Evolutionary conservation across 2,329 filamentous ascomycete species (phyloP), one percentile per base, ranked within the genome.

Genomic region (Orbilia javanica): DNA sequence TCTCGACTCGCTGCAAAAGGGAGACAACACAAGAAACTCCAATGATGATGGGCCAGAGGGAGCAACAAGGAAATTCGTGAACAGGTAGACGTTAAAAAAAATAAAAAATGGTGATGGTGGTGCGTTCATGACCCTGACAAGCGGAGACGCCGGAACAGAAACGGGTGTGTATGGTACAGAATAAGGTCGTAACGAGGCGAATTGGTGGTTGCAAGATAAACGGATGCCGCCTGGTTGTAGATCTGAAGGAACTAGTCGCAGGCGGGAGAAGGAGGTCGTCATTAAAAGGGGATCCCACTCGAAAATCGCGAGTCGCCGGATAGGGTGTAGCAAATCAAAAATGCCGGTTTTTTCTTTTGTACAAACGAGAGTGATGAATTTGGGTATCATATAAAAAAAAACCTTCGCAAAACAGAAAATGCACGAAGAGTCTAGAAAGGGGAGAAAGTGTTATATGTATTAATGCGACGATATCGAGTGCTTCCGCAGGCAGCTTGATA

Each of bases 321-420:
- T 78, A 20, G 13, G 31, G 63, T 62, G 60, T 68, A 25, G 27
- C 55, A 75, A 63, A 63, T 64, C 22, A 65, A 77, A 67, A 73
- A 72, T 72, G 74, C 69, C 68, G 69, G 67, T 57, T 78, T 57
- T 78, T 71, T 68, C 60, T 72, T 70, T 73, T 78, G 69, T 78
- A 73, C 74, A 71, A 72, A 76, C 72, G 72, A 76, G 74, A 78
- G 69, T 78, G 67, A 73, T 72, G 67, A 73, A 78, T 72, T 72
- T 68, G 69, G 69, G 67, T 78, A 79, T 73, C 69, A 65, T 73
- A 62, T 60, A 60, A 60, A 74, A 79, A n/a, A 72, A 79, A 68
- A 63, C 69, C 46, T 65, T 72, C 57, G 69, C 64, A 65, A 68
- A 73, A 57, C 34, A 46, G 46, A 60, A 77, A 74, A 74, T 62